Evolutionary conservation across 2,329 filamentous ascomycete species (phyloP).

Genomic region (Diaporthe caulivora): DNA sequence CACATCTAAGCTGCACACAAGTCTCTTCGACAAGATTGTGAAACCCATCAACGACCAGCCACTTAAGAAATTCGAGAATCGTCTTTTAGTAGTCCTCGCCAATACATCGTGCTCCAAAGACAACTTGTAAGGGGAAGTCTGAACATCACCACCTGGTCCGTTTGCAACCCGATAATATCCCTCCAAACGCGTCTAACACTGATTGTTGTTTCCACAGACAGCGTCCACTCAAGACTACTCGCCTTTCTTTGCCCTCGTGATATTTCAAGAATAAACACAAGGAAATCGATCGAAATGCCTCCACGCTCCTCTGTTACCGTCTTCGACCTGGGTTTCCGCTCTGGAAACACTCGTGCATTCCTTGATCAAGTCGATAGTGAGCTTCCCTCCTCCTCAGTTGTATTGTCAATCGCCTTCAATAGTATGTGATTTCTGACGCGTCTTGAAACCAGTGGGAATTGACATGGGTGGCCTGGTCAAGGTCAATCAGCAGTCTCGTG

Average conservation of each 20-base stretch:
- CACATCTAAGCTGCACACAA: neutral
- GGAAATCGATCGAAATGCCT: neutral
- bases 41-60: neutral
- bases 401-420: neutral
- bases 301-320: neutral
- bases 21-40: neutral
- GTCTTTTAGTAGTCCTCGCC: neutral
- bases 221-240: neutral
- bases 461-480: neutral
- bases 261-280: neutral
- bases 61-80: neutral
- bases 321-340: neutral
- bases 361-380: slow-evolving; percentile 23
- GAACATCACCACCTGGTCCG: neutral
- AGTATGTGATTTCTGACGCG: neutral
- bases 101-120: neutral
- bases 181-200: neutral
- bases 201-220: neutral
- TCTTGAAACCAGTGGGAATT: neutral
- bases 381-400: neutral
- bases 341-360: neutral
- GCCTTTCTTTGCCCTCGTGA: neutral
- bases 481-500: neutral
- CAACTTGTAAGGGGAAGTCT: neutral
- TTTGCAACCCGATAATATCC: neutral